phyloP scores from a whole-genome alignment of 176 grass and related monocot genomes.

The Urochloa ruziziensis region DNA sequence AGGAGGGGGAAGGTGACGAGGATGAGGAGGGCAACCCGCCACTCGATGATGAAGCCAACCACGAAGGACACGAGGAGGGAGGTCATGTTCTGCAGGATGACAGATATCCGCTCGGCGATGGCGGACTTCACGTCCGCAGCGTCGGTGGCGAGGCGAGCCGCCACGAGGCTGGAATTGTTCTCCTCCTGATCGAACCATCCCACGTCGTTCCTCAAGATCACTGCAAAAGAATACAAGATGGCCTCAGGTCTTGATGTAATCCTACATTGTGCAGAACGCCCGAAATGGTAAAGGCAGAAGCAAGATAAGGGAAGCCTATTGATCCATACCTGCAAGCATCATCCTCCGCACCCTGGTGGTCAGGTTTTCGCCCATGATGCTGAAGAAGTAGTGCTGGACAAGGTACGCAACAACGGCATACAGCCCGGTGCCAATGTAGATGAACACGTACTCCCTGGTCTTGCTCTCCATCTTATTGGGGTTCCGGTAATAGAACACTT shows the following conservation, averaged over 20 bases:
- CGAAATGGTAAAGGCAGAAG: no score
- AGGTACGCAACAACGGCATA: constrained; percentile 73
- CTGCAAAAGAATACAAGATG: constrained; percentile 31
- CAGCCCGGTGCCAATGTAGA: constrained; percentile 71
- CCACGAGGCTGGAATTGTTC: constrained; percentile 73
- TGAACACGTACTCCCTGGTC: constrained; percentile 72
- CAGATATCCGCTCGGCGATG: constrained; percentile 70
- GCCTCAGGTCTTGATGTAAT: background rate
- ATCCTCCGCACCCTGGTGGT: constrained; percentile 76
- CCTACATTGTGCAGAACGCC: no score
- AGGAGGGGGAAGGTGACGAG: constrained; percentile 73
- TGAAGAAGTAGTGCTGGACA: constrained; percentile 85
- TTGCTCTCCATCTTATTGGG: constrained; percentile 78
- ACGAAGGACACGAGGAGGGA: constrained; percentile 73
- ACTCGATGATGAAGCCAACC: constrained; percentile 69
- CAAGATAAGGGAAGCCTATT: no score
- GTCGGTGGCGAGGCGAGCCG: constrained; percentile 51
- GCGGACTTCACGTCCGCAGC: constrained; percentile 66
- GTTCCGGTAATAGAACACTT: constrained; percentile 79
- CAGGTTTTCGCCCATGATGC: constrained; percentile 86
- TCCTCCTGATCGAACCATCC: constrained; percentile 85
- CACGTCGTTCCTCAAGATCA: constrained; percentile 73
- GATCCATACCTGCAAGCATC: constrained; percentile 67
- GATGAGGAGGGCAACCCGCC: constrained; percentile 74
- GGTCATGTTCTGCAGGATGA: constrained; percentile 82